These are phyloP conservation scores for Termitomyces sp. DNA, from an alignment of 768 basidiomycete species.

Conservation along the genomic window DNA sequence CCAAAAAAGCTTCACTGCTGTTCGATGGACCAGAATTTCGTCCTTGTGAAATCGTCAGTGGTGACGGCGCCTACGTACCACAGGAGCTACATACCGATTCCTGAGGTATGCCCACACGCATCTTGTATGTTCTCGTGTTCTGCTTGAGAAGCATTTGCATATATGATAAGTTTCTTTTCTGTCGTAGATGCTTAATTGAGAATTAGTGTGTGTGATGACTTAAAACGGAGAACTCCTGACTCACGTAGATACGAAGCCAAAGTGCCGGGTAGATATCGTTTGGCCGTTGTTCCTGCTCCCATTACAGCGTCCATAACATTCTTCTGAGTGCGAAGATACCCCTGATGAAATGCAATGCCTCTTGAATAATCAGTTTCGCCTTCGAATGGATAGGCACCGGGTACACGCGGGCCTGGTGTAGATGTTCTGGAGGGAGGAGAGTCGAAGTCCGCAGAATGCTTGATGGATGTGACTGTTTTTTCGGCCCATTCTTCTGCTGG, in stretches of 20 bases:
- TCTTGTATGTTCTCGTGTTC: neutral
- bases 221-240: neutral
- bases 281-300: slow-evolving; percentile 20
- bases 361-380: neutral
- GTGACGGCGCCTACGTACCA: neutral
- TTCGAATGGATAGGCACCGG: slow-evolving; percentile 19
- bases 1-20: neutral
- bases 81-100: neutral
- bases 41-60: neutral
- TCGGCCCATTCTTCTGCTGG: slow-evolving; percentile 19
- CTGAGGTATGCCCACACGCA: neutral
- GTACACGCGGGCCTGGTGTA: slow-evolving; percentile 17
- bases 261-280: slow-evolving; percentile 17
- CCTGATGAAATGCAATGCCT: slow-evolving; percentile 14
- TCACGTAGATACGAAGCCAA: slow-evolving; percentile 18
- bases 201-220: neutral
- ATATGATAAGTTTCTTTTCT: neutral
- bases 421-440: neutral
- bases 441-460: slow-evolving; percentile 6
- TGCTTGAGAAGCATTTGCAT: neutral
- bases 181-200: neutral
- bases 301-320: slow-evolving; percentile 21
- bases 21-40: neutral
- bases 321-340: slow-evolving; percentile 22
- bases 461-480: slow-evolving; percentile 9